phyloP scores from a whole-genome alignment of 176 grass and related monocot genomes.

The Dactylis glomerata region DNA sequence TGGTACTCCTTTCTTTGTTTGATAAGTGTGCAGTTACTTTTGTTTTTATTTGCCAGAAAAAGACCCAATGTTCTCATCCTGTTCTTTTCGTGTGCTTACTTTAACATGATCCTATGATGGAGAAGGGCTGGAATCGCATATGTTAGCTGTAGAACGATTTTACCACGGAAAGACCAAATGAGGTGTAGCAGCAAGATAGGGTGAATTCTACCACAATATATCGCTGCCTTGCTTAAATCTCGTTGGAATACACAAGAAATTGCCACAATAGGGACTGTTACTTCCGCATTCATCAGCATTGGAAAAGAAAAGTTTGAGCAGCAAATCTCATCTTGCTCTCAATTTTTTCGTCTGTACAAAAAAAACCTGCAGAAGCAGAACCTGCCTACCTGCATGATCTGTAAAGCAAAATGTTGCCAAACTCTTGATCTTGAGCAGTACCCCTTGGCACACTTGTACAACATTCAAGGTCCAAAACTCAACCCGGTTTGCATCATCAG shows the following conservation, averaged over 20 bases:
- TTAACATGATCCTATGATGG: no score
- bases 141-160: no score
- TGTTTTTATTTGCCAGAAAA: no score
- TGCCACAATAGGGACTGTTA: background rate
- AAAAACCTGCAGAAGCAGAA: conserved; percentile 9
- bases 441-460: conserved; percentile 15
- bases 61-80: no score
- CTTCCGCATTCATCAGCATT: conserved; percentile 1
- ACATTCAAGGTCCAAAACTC: conserved; percentile 23
- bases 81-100: no score
- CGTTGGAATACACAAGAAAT: background rate
- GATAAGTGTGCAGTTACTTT: no score
- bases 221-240: background rate
- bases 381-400: conserved; percentile 11
- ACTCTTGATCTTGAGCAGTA: conserved; percentile 7
- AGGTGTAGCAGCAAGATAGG: background rate
- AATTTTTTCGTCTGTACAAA: conserved; percentile 15
- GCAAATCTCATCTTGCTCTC: conserved; percentile 15
- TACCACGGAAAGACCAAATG: no score
- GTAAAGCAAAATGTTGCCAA: conserved; percentile 12
- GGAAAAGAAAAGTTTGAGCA: background rate
- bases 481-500: conserved; percentile 2
- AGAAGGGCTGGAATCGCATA: no score
- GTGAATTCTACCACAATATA: background rate
- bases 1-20: no score